Evolutionary conservation across 371 early-diverging fungal genomes (phyloP).

Genomic region (Nematocida major): DNA sequence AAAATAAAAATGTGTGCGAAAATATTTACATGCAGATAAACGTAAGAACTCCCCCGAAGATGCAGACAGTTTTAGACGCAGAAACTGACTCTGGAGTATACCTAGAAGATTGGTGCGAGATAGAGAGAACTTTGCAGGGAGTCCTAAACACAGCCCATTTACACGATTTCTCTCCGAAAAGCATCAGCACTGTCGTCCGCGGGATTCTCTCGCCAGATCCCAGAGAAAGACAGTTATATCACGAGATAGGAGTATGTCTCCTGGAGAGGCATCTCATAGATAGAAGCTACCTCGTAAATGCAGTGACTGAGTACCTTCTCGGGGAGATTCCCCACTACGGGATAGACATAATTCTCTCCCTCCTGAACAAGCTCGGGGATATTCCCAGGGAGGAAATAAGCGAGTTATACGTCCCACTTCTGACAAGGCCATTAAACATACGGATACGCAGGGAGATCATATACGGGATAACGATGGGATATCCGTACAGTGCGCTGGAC

Average conservation of each 20-base stretch:
- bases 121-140: not conserved
- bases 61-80: not conserved
- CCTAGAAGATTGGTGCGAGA: not conserved
- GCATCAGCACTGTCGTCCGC: not conserved
- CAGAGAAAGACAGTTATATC: conserved; percentile 10
- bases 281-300: conserved; percentile 5
- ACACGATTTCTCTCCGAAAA: not conserved
- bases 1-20: conserved; percentile 22
- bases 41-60: conserved; percentile 8
- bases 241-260: not conserved
- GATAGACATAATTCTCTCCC: not conserved
- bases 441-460: conserved; percentile 28
- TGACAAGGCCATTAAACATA: conserved; percentile 3
- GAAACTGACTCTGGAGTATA: conserved; percentile 11
- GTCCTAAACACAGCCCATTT: not conserved
- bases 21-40: not conserved
- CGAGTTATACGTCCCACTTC: conserved; percentile 36
- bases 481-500: not conserved
- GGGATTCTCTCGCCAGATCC: conserved; percentile 28
- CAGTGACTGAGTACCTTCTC: conserved; percentile 10
- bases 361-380: not conserved
- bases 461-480: not conserved
- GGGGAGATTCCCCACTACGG: conserved; percentile 26
- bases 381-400: not conserved
- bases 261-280: not conserved